These are phyloP conservation scores for Porodaedalea pini DNA, from an alignment of 1,284 basidiomycete genomes.

Conservation along the genomic window DNA sequence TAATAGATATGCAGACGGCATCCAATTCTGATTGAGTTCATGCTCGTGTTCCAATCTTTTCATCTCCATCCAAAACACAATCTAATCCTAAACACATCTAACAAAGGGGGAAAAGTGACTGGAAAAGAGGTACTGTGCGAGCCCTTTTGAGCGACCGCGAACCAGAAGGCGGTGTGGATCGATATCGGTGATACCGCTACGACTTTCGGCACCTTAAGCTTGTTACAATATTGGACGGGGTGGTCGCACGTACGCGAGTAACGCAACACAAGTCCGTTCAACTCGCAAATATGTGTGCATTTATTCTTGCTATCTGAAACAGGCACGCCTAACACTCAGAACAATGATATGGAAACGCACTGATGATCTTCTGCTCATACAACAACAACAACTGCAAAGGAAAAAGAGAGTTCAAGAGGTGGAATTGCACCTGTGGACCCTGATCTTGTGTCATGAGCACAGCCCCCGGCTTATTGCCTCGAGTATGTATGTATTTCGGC, in stretches of 20 bases:
- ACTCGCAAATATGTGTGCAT: not conserved
- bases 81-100: not conserved
- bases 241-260: no score
- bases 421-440: not conserved
- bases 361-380: not conserved
- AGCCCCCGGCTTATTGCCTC: not conserved
- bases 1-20: no score
- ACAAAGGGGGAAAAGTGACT: no score
- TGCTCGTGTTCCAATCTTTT: not conserved
- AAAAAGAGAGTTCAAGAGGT: not conserved
- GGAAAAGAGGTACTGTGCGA: no score
- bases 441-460: not conserved
- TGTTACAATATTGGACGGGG: no score
- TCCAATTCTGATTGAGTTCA: not conserved
- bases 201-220: no score
- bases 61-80: not conserved
- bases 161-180: slow-evolving; percentile 2
- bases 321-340: not conserved
- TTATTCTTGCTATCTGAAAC: slow-evolving; percentile 1
- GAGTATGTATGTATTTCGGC: not conserved
- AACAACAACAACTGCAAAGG: not conserved
- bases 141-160: no score
- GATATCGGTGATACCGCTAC: not conserved
- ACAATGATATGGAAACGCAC: not conserved
- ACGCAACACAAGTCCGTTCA: not conserved